phyloP scores from a whole-genome alignment of 441 rosid genomes.

The Biscutella laevigata region DNA sequence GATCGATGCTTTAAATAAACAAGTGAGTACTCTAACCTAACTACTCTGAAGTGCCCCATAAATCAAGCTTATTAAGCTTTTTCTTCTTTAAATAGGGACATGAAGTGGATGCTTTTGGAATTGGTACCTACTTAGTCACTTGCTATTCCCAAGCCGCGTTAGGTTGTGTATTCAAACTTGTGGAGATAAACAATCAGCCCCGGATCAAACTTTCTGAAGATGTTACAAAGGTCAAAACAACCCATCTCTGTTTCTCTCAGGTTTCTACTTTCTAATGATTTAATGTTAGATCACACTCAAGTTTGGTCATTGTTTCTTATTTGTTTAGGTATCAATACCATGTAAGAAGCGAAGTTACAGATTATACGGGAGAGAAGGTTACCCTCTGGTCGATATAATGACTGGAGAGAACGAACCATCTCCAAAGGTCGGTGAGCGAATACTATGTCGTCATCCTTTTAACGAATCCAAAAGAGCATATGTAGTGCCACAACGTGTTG shows the following conservation, averaged over 20 bases:
- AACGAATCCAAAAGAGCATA: constrained; percentile 90
- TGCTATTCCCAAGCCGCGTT: constrained; percentile 90
- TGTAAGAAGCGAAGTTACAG: constrained; percentile 77
- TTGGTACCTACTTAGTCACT: constrained; percentile 86
- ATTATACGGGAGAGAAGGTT: constrained; percentile 80
- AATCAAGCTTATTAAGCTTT: background rate
- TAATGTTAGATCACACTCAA: background rate
- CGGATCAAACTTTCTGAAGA: constrained; percentile 97
- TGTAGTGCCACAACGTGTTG: constrained; percentile 82
- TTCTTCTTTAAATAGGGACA: constrained; percentile 48
- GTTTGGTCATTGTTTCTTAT: background rate
- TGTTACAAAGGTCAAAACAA: constrained; percentile 66
- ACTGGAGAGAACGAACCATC: constrained; percentile 83
- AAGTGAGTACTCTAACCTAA: constrained; percentile 36
- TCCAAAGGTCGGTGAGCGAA: too few species aligned
- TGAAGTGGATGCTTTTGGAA: constrained; percentile 86
- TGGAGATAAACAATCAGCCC: constrained; percentile 86
- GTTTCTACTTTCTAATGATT: background rate
- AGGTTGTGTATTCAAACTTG: constrained; percentile 96
- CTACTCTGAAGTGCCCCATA: background rate
- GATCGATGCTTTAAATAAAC: constrained; percentile 85
- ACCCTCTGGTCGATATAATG: constrained; percentile 87
- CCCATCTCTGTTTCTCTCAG: background rate
- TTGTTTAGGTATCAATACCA: constrained; percentile 76
- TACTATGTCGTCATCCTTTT: too few species aligned